phyloP scores from a whole-genome alignment of 139 green algal genomes.

The Tetraselmis chui region DNA sequence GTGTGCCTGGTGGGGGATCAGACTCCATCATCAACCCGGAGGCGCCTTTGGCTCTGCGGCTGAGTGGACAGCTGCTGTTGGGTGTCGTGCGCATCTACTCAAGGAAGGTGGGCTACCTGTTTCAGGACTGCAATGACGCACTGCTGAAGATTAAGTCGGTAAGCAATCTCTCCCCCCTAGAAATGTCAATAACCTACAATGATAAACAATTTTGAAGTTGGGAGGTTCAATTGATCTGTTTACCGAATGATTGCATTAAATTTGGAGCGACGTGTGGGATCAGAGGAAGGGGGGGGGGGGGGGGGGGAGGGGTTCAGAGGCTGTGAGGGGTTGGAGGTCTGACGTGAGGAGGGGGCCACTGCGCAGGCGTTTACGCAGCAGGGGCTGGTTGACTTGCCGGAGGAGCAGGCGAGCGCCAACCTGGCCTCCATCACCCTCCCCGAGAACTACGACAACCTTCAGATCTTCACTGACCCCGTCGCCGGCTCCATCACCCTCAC shows the following conservation, averaged over 20 bases:
- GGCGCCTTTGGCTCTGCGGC: slow-evolving; percentile 82
- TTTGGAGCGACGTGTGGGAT: no score
- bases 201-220: no score
- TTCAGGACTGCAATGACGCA: slow-evolving; percentile 58
- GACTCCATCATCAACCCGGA: slow-evolving; percentile 91
- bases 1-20: slow-evolving; percentile 24
- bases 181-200: no score
- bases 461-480: slow-evolving; percentile 20
- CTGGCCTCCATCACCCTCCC: slow-evolving; percentile 62
- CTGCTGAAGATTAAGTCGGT: slow-evolving; percentile 57
- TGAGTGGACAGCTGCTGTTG: slow-evolving; percentile 92
- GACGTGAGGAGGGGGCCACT: slow-evolving; percentile 3
- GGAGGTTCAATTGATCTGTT: no score
- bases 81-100: slow-evolving; percentile 90
- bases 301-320: neutral
- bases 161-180: neutral
- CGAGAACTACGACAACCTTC: slow-evolving; percentile 41
- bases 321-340: slow-evolving; percentile 4
- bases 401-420: slow-evolving; percentile 33
- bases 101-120: slow-evolving; percentile 71
- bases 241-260: no score
- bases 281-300: slow-evolving; percentile 19
- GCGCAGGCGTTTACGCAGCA: slow-evolving; percentile 1
- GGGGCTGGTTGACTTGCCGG: slow-evolving; percentile 53
- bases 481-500: neutral